These are phyloP conservation scores for Pestalotiopsis fici DNA, from an alignment of 2,329 filamentous ascomycete genomes.

Conservation along the genomic window DNA sequence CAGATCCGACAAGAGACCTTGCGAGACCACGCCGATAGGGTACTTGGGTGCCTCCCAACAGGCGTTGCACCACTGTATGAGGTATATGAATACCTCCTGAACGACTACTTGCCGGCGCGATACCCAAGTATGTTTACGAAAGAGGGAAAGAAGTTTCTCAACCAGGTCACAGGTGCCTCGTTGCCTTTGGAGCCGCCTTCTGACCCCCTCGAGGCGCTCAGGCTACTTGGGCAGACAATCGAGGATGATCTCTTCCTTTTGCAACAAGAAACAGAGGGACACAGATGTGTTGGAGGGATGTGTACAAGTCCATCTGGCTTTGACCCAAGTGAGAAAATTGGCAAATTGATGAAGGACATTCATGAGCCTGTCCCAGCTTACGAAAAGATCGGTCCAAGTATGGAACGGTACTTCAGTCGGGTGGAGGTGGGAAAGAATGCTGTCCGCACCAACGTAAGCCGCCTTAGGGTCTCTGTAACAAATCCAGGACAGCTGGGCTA, in stretches of 20 bases:
- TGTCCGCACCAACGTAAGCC: constrained; percentile 52
- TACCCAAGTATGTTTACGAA: constrained; percentile 49
- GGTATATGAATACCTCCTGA: constrained; percentile 48
- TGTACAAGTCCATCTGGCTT: constrained; percentile 56
- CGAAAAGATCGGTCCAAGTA: constrained; percentile 54
- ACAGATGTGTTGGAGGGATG: constrained; percentile 47
- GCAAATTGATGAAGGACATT: constrained; percentile 47
- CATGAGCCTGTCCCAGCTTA: constrained; percentile 55
- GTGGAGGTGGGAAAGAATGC: constrained; percentile 49
- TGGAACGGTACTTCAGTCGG: constrained; percentile 54
- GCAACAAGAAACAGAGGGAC: constrained; percentile 39
- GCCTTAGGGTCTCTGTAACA: too few relatives aligned
- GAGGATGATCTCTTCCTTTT: constrained; percentile 58
- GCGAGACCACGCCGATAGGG: constrained; percentile 34
- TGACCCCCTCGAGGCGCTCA: constrained; percentile 32
- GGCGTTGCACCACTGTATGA: constrained; percentile 47
- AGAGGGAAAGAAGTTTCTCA: constrained; percentile 34
- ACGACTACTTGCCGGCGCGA: constrained; percentile 46
- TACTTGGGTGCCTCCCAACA: constrained; percentile 41
- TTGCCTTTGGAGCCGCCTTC: constrained; percentile 17
- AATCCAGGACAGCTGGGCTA: too few relatives aligned
- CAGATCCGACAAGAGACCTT: constrained; percentile 39
- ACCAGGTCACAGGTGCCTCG: constrained; percentile 35
- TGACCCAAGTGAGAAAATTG: constrained; percentile 51
- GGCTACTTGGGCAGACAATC: constrained; percentile 47